Evolutionary conservation across 2,329 filamentous ascomycete species (phyloP).

Genomic region (Nemania abortiva): DNA sequence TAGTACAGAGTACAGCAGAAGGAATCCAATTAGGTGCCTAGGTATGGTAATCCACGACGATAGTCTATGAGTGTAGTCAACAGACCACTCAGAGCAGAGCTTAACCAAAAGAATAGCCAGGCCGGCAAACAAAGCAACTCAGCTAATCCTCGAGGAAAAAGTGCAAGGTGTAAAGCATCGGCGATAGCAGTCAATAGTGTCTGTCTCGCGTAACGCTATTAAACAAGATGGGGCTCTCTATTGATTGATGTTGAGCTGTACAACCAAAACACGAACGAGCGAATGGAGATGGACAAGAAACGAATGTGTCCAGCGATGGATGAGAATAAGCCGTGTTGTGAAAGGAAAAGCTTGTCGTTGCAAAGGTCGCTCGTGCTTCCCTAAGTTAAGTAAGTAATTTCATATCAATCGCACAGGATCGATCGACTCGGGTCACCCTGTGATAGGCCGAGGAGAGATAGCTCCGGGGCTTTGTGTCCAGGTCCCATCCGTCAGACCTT

Average conservation of each 20-base stretch:
- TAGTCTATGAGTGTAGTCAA: not conserved
- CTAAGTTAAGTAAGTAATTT: conserved; percentile 4
- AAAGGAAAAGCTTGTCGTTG: conserved; percentile 17
- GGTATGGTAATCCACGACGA: conserved; percentile 12
- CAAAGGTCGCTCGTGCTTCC: conserved; percentile 23
- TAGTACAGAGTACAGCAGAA: conserved; percentile 8
- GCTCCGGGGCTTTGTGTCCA: conserved; percentile 6
- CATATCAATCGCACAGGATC: conserved; percentile 17
- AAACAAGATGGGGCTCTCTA: conserved; percentile 26
- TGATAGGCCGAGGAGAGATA: conserved; percentile 30
- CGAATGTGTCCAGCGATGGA: not conserved
- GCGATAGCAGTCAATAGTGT: conserved; percentile 27
- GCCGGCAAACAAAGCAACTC: conserved; percentile 24
- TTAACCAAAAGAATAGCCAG: conserved; percentile 24
- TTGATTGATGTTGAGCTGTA: conserved; percentile 31
- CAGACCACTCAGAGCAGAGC: conserved; percentile 8
- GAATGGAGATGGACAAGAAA: conserved; percentile 25
- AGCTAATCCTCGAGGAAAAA: conserved; percentile 17
- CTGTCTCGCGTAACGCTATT: conserved; percentile 23
- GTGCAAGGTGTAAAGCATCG: conserved; percentile 12
- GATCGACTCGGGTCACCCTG: conserved; percentile 20
- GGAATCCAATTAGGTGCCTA: conserved; percentile 8
- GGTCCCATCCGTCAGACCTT: conserved; percentile 24
- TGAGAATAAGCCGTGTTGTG: conserved; percentile 16
- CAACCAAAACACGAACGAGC: conserved; percentile 24